These are phyloP conservation scores for Paracoccidioides lutzii DNA, from an alignment of 2,329 filamentous ascomycete species.

Conservation along the genomic window DNA sequence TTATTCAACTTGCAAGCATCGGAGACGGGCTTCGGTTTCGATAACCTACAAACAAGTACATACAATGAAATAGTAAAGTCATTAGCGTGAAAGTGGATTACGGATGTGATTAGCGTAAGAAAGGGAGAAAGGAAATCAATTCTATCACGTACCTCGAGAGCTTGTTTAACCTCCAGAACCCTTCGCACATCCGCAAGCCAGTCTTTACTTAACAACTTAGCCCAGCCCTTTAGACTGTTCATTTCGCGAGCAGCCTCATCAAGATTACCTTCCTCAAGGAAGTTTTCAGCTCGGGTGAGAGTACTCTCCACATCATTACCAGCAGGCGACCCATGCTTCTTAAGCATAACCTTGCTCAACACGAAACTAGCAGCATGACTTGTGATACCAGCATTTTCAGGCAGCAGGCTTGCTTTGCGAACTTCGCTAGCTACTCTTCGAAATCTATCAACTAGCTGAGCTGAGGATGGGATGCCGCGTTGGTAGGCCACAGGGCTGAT, in stretches of 20 bases:
- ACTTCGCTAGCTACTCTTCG: constrained; percentile 84
- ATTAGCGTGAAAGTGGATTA: neutral
- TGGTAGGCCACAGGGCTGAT: constrained; percentile 93
- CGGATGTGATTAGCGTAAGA: neutral
- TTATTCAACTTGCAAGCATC: constrained; percentile 72
- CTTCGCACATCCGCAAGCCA: constrained; percentile 86
- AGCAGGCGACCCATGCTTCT: constrained; percentile 72
- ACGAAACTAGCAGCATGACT: constrained; percentile 84
- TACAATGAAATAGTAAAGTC: constrained; percentile 7
- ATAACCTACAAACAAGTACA: constrained; percentile 49
- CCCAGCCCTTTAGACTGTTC: constrained; percentile 87
- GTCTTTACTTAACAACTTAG: constrained; percentile 84
- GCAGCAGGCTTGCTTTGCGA: constrained; percentile 81
- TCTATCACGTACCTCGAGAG: constrained; percentile 64
- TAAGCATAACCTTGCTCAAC: constrained; percentile 89
- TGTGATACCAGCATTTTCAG: constrained; percentile 86
- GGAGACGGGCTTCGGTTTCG: constrained; percentile 75
- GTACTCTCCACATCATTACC: constrained; percentile 91
- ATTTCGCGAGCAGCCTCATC: constrained; percentile 89
- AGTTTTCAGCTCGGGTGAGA: constrained; percentile 73
- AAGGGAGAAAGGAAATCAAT: neutral
- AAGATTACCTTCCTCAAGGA: constrained; percentile 83
- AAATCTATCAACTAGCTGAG: constrained; percentile 91
- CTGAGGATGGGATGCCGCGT: constrained; percentile 67
- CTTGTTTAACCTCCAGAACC: constrained; percentile 89